phyloP scores from a whole-genome alignment of 169 alveolate species.

The Plasmodium malariae region DNA sequence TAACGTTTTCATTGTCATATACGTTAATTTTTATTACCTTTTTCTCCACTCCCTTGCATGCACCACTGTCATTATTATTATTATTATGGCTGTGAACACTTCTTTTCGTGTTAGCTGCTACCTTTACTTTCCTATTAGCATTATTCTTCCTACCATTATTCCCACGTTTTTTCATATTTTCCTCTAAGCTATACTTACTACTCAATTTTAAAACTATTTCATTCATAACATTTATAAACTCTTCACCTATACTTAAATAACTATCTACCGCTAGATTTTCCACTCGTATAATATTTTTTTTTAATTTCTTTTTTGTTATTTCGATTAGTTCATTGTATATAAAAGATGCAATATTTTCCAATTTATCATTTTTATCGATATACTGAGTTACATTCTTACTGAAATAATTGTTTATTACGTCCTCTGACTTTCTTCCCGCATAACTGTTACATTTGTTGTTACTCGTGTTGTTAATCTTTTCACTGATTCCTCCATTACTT shows the following conservation, averaged over 20 bases:
- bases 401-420: conserved; percentile 44
- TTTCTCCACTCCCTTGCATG: background rate
- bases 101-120: background rate
- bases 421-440: background rate
- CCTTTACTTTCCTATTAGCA: background rate
- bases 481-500: background rate
- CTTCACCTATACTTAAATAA: conserved; percentile 46
- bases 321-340: conserved; percentile 47
- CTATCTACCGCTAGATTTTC: conserved; percentile 12
- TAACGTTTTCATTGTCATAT: conserved; percentile 30
- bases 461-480: background rate
- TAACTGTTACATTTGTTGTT: background rate
- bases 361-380: conserved; percentile 34
- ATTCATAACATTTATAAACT: conserved; percentile 50
- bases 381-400: conserved; percentile 41
- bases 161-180: background rate
- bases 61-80: background rate
- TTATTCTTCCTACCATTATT: background rate
- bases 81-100: background rate
- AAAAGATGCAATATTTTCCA: conserved; percentile 36
- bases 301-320: conserved; percentile 60
- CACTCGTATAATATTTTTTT: conserved; percentile 45
- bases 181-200: conserved; percentile 12
- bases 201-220: conserved; percentile 21
- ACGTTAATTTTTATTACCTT: background rate